phyloP scores from a whole-genome alignment of 108 stramenopile genomes.

The Nitzschia putrida region DNA sequence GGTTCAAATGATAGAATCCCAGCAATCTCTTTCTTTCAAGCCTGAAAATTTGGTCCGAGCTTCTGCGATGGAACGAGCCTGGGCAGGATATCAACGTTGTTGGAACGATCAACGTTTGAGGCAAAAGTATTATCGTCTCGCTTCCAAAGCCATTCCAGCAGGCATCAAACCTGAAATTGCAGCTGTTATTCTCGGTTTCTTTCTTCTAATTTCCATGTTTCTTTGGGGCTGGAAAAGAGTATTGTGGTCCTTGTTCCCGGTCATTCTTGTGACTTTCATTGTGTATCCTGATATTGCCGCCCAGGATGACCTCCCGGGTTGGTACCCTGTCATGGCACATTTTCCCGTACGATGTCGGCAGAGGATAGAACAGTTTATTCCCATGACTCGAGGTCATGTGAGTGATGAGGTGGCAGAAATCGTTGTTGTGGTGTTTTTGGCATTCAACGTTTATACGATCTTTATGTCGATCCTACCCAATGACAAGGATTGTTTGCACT shows the following conservation, averaged over 20 bases:
- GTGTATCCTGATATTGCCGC: slow-evolving; percentile 41
- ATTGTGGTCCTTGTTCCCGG: slow-evolving; percentile 32
- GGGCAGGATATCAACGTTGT: slow-evolving; percentile 34
- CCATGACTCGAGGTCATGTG: slow-evolving; percentile 11
- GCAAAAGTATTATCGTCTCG: slow-evolving; percentile 10
- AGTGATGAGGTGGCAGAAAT: slow-evolving; percentile 14
- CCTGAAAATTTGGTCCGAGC: slow-evolving; percentile 42
- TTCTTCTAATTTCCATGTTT: slow-evolving; percentile 28
- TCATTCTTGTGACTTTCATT: slow-evolving; percentile 29
- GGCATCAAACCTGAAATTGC: slow-evolving; percentile 27
- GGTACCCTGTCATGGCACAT: slow-evolving; percentile 23
- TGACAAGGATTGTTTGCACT: no score
- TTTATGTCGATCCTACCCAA: neutral
- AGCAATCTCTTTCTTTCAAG: slow-evolving; percentile 32
- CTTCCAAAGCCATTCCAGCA: slow-evolving; percentile 2
- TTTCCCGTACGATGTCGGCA: slow-evolving; percentile 30
- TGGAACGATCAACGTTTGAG: slow-evolving; percentile 35
- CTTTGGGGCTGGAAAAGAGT: slow-evolving; percentile 34
- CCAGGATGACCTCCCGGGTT: slow-evolving; percentile 20
- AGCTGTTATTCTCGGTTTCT: neutral
- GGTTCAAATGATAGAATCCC: slow-evolving; percentile 25
- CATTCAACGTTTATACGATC: neutral
- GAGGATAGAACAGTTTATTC: slow-evolving; percentile 22
- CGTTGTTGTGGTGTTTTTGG: slow-evolving; percentile 17
- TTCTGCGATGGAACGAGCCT: slow-evolving; percentile 29